phyloP scores from a whole-genome alignment of 106 monocot species.

The Hemerocallis citrina region DNA sequence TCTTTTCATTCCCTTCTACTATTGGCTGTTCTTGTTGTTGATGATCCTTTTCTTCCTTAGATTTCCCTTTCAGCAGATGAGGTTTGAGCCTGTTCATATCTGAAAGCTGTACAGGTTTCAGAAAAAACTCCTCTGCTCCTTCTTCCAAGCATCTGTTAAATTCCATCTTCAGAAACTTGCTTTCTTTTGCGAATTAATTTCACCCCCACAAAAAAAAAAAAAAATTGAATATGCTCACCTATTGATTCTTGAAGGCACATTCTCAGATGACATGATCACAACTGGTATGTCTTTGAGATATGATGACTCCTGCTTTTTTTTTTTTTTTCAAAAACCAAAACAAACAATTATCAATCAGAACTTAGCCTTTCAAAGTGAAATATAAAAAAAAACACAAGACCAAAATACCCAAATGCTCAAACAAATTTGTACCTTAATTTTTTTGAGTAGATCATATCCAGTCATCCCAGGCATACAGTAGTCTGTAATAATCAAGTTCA shows the following conservation, averaged over 20 bases:
- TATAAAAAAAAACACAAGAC: not conserved
- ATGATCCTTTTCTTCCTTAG: slow-evolving; percentile 16
- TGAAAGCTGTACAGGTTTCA: slow-evolving; percentile 71
- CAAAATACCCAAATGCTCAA: not conserved
- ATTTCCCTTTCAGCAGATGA: slow-evolving; percentile 55
- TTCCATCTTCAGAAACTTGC: not conserved
- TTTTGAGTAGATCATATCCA: slow-evolving; percentile 54
- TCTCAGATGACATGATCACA: slow-evolving; percentile 96
- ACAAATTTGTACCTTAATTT: slow-evolving; percentile 29
- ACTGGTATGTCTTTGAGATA: slow-evolving; percentile 72
- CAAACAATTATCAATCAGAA: not conserved
- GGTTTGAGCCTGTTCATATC: slow-evolving; percentile 60
- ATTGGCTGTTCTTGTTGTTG: slow-evolving; percentile 7
- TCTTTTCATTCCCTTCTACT: not conserved
- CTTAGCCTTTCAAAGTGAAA: not conserved
- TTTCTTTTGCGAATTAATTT: no score
- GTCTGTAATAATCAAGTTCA: slow-evolving; percentile 77
- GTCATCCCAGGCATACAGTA: slow-evolving; percentile 73
- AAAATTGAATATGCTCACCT: slow-evolving; percentile 34
- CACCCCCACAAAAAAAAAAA: no score
- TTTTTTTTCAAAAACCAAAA: slow-evolving; percentile 14
- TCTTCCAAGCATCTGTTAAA: slow-evolving; percentile 64
- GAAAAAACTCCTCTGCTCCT: slow-evolving; percentile 81
- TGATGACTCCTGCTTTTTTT: slow-evolving; percentile 69
- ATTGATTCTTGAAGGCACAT: slow-evolving; percentile 70